A percentile compares a stretch with the other conserved stretches of the same genome.
Evolutionary conservation across 2,329 filamentous ascomycete genomes (phyloP).

Genomic region (Ophiostoma australiae): DNA sequence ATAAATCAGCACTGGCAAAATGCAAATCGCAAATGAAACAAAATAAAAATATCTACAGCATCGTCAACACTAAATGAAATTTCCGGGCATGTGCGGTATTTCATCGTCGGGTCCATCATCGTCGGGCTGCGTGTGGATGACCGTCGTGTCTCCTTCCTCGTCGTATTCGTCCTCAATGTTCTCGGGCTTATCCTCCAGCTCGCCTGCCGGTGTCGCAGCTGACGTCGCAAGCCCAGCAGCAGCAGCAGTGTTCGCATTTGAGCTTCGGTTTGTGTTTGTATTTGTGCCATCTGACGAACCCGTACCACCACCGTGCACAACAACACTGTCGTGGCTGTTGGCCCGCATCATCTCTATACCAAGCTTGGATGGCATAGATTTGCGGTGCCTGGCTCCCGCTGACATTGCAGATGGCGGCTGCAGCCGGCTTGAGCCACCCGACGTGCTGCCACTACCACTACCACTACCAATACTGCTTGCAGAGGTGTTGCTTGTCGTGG

Average conservation of each 20-base stretch:
- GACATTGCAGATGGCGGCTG: constrained; percentile 30
- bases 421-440: not conserved
- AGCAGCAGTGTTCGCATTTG: constrained; percentile 31
- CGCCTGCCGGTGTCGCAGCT: constrained; percentile 47
- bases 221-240: constrained; percentile 46
- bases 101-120: constrained; percentile 9
- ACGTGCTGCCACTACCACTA: constrained; percentile 35
- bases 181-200: constrained; percentile 30
- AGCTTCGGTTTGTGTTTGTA: constrained; percentile 31
- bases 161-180: constrained; percentile 24
- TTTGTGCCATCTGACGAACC: constrained; percentile 41
- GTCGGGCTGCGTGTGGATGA: constrained; percentile 31
- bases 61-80: not conserved
- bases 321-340: constrained; percentile 81
- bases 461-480: constrained; percentile 34
- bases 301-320: constrained; percentile 4
- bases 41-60: not conserved
- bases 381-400: constrained; percentile 39
- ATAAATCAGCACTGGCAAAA: not conserved
- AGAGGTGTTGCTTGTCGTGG: constrained; percentile 21
- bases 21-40: not conserved
- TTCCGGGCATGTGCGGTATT: not conserved
- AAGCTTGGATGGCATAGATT: constrained; percentile 70
- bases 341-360: constrained; percentile 98
- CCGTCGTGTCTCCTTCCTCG: constrained; percentile 28